Conservation (phyloP, 2,329 filamentous ascomycete genomes). For the Chaetoscypha palmicola region DNA sequence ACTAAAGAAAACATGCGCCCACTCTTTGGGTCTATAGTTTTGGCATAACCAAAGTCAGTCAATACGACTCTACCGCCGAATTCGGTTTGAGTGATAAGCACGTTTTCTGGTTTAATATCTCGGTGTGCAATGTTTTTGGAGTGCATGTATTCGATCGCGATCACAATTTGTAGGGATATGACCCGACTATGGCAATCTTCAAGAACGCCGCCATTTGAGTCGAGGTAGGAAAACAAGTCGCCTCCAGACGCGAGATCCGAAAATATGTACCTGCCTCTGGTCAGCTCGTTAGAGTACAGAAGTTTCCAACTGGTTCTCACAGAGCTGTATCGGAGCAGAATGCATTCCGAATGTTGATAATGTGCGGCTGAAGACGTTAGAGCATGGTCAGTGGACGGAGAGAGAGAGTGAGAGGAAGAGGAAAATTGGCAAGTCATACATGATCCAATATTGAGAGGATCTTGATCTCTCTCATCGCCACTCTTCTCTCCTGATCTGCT, state of each 20-base stretch:
- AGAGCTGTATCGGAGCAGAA: conserved; percentile 42
- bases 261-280: conserved; percentile 42
- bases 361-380: conserved; percentile 45
- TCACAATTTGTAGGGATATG: conserved; percentile 28
- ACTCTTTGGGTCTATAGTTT: conserved; percentile 9
- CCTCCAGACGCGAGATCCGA: conserved; percentile 48
- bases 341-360: conserved; percentile 45
- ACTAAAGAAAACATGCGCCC: conserved; percentile 26
- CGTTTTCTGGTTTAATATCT: conserved; percentile 31
- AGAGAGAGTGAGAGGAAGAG: too few relatives aligned
- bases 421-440: conserved; percentile 31
- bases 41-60: conserved; percentile 31
- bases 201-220: conserved; percentile 19
- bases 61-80: conserved; percentile 28
- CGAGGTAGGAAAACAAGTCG: conserved; percentile 29
- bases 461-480: conserved; percentile 43
- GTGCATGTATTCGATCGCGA: conserved; percentile 28
- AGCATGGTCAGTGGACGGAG: too few relatives aligned
- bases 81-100: conserved; percentile 27
- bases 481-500: conserved; percentile 29
- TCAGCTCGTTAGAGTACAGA: background rate
- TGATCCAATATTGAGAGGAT: conserved; percentile 48
- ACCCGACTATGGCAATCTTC: conserved; percentile 24
- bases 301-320: conserved; percentile 30
- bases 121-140: conserved; percentile 26